A percentile compares a stretch with the other conserved stretches of the same genome.
phyloP scores from a whole-genome alignment of 352 stramenopile genomes.

The Phytopythium helicoides region DNA sequence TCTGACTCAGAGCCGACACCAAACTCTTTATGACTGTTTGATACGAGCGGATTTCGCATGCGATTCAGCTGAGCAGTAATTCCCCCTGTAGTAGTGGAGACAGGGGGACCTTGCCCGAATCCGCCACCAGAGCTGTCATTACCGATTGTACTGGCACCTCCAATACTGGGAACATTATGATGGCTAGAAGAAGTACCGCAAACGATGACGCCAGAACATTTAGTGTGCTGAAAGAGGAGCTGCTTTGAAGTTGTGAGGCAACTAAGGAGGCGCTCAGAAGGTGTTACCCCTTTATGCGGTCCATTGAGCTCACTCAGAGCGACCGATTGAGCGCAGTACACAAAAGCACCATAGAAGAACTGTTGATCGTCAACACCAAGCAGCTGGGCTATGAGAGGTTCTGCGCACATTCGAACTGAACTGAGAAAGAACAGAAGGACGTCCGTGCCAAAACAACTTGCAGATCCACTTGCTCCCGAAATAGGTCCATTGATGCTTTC shows the following conservation, averaged over 20 bases:
- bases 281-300: conserved; percentile 25
- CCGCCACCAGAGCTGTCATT: not conserved
- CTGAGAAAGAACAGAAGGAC: conserved; percentile 50
- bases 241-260: conserved; percentile 47
- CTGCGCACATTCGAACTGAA: conserved; percentile 36
- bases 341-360: conserved; percentile 67
- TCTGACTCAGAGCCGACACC: conserved; percentile 65
- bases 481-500: not conserved
- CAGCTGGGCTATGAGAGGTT: conserved; percentile 26
- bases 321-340: conserved; percentile 61
- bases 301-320: conserved; percentile 54
- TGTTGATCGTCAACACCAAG: conserved; percentile 58
- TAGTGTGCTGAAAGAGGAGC: conserved; percentile 62
- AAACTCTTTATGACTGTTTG: conserved; percentile 61
- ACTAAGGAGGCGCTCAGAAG: conserved; percentile 29
- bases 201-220: conserved; percentile 54
- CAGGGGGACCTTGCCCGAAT: not conserved
- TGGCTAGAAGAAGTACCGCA: conserved; percentile 26
- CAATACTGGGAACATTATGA: conserved; percentile 5
- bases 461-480: not conserved
- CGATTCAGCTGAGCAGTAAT: conserved; percentile 38
- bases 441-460: conserved; percentile 50
- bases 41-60: conserved; percentile 41
- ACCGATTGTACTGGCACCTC: not conserved
- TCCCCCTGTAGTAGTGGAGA: not conserved